Evolutionary conservation across 257 asterid genomes (phyloP).

Genomic region (Thymus quinquecostatus): DNA sequence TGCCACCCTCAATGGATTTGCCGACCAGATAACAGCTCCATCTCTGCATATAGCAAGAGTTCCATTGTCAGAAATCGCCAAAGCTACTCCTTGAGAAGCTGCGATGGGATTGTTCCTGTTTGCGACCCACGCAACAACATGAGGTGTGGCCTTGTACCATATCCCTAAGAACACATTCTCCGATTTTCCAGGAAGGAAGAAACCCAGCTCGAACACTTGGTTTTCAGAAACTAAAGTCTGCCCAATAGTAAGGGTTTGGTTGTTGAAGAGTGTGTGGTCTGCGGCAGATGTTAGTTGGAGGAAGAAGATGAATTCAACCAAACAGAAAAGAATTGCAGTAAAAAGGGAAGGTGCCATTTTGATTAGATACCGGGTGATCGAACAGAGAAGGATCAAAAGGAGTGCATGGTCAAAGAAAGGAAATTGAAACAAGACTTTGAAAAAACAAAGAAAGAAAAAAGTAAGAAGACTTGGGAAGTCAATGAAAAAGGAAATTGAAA

Average conservation of each 20-base stretch:
- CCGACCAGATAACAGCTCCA: constrained; percentile 5
- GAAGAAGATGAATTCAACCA: neutral
- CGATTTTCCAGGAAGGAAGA: neutral
- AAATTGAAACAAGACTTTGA: too few relatives aligned
- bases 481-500: too few relatives aligned
- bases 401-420: too few relatives aligned
- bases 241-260: too few relatives aligned
- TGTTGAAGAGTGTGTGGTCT: too few relatives aligned
- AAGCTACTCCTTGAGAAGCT: neutral
- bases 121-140: neutral
- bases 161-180: neutral
- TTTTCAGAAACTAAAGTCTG: too few relatives aligned
- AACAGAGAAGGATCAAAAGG: too few relatives aligned
- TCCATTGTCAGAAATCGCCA: neutral
- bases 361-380: neutral
- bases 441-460: too few relatives aligned
- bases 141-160: neutral
- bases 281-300: too few relatives aligned
- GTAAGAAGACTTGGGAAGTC: too few relatives aligned
- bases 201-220: neutral
- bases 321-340: neutral
- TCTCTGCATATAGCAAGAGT: neutral
- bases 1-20: neutral
- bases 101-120: neutral
- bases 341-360: neutral